phyloP scores from a whole-genome alignment of 352 stramenopile species.

The Thalassiosira hispida region DNA sequence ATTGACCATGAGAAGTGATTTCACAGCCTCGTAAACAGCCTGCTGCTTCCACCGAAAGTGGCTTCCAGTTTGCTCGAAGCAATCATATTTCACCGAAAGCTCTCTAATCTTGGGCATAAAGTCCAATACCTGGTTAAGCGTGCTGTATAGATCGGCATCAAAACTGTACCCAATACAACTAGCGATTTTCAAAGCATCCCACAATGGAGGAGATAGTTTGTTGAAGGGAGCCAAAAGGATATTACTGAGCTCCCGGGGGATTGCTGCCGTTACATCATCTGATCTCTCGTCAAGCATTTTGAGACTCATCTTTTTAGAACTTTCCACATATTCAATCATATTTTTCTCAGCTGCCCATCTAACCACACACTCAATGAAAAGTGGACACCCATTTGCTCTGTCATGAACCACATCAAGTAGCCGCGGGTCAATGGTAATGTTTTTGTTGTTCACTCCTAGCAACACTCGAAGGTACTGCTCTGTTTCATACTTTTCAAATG shows the following conservation, averaged over 20 bases:
- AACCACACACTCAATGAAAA: conserved; percentile 67
- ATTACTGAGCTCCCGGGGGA: conserved; percentile 57
- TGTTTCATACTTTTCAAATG: conserved; percentile 66
- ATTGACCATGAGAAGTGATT: conserved; percentile 65
- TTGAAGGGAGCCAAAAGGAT: conserved; percentile 65
- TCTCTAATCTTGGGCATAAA: conserved; percentile 62
- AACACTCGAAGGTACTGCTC: conserved; percentile 53
- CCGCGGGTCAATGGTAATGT: conserved; percentile 47
- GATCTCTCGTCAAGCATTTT: conserved; percentile 58
- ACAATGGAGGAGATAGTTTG: conserved; percentile 56
- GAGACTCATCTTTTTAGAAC: conserved; percentile 57
- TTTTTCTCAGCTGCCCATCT: conserved; percentile 66
- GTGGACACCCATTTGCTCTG: conserved; percentile 61
- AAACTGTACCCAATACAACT: conserved; percentile 72
- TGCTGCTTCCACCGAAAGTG: conserved; percentile 69
- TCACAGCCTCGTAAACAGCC: conserved; percentile 67
- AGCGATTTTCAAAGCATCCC: conserved; percentile 69
- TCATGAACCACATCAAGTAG: conserved; percentile 63
- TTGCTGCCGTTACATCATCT: conserved; percentile 61
- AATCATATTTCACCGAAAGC: conserved; percentile 54
- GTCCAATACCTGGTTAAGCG: conserved; percentile 42
- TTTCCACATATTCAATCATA: conserved; percentile 63
- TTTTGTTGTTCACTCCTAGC: conserved; percentile 42
- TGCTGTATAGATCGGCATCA: conserved; percentile 58
- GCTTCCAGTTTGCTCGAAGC: conserved; percentile 54